A percentile compares a stretch with the other conserved stretches of the same genome.
phyloP scores from a whole-genome alignment of 2,329 filamentous ascomycete species.

The Fusarium sp. region DNA sequence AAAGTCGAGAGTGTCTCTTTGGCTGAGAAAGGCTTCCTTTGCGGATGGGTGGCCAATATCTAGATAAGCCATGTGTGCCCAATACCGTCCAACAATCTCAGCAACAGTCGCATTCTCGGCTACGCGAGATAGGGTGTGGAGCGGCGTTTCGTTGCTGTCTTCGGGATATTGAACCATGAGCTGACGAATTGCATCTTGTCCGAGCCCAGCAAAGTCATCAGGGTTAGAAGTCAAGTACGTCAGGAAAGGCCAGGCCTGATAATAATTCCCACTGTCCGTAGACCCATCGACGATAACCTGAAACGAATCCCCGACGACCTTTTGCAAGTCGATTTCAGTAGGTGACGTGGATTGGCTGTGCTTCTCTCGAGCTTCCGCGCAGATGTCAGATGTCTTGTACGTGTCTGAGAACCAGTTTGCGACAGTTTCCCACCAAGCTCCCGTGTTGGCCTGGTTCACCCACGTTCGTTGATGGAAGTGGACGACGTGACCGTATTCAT shows the following conservation, averaged over 20 bases:
- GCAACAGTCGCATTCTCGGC: background rate
- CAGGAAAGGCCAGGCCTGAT: background rate
- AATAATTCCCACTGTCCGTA: background rate
- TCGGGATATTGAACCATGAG: background rate
- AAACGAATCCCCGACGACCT: background rate
- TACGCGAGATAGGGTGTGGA: background rate
- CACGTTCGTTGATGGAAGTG: background rate
- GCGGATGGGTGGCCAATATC: background rate
- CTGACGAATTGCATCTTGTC: background rate
- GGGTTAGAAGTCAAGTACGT: background rate
- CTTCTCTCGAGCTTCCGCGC: background rate
- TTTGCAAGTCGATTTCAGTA: background rate
- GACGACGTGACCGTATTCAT: background rate
- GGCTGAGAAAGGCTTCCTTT: background rate
- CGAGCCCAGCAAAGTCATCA: background rate
- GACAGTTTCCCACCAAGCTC: background rate
- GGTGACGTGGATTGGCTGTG: background rate
- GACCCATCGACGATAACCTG: background rate
- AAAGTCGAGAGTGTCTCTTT: background rate
- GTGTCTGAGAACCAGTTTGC: slow-evolving; percentile 1
- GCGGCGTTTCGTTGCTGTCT: background rate
- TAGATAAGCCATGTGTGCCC: background rate
- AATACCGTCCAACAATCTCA: background rate
- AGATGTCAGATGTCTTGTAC: background rate
- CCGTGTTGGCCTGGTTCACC: slow-evolving; percentile 1